These are phyloP conservation scores for Ilyonectria destructans DNA, from an alignment of 2,329 filamentous ascomycete genomes.

Conservation along the genomic window DNA sequence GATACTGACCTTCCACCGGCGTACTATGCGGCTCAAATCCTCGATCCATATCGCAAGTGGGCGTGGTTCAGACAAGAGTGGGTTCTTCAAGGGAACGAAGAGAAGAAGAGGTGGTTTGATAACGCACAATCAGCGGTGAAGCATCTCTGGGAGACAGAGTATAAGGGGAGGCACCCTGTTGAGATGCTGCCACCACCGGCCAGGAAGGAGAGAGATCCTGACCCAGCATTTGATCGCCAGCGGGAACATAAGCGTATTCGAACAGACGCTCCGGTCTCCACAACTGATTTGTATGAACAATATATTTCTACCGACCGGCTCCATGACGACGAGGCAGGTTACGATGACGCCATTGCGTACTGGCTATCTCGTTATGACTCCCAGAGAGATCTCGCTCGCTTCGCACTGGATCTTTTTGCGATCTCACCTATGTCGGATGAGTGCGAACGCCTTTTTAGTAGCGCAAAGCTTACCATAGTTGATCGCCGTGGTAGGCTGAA, in stretches of 20 bases:
- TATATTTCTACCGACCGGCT: not conserved
- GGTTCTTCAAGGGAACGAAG: not conserved
- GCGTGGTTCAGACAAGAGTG: not conserved
- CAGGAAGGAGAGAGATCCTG: not conserved
- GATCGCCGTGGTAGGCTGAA: no score
- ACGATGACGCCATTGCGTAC: not conserved
- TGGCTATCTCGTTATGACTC: conserved; percentile 1
- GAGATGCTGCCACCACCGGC: not conserved
- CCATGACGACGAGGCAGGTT: not conserved
- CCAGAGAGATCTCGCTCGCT: not conserved
- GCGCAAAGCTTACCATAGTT: no score
- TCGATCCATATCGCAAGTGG: conserved; percentile 1
- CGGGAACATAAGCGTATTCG: not conserved
- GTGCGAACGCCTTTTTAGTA: no score
- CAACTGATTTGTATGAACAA: conserved; percentile 4
- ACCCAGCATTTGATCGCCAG: conserved; percentile 1
- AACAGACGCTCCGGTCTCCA: not conserved
- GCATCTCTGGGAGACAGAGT: conserved; percentile 1
- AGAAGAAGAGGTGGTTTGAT: not conserved
- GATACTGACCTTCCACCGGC: conserved; percentile 1
- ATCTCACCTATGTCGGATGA: not conserved
- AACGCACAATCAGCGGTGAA: not conserved
- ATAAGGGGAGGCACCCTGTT: not conserved
- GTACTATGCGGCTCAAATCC: not conserved
- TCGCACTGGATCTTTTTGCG: not conserved